Evolutionary conservation across 2,329 filamentous ascomycete species (phyloP).

Genomic region (Drechslera avenae): DNA sequence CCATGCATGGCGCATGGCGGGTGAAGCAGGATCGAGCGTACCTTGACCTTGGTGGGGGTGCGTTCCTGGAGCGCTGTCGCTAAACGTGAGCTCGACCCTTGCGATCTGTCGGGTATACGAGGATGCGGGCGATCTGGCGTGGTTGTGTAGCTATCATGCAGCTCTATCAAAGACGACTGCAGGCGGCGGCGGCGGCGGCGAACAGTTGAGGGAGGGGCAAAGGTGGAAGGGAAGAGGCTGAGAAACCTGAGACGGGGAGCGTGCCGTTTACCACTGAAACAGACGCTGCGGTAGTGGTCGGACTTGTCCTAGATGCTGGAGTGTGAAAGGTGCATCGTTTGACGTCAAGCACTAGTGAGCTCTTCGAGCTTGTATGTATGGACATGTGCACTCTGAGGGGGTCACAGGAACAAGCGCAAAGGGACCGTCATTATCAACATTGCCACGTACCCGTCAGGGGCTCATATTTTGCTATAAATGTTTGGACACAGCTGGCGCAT

Average conservation of each 20-base stretch:
- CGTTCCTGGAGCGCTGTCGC: slow-evolving; percentile 24
- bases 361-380: slow-evolving; percentile 12
- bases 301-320: slow-evolving; percentile 16
- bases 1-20: slow-evolving; percentile 30
- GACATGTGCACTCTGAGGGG: slow-evolving; percentile 13
- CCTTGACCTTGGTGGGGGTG: slow-evolving; percentile 35
- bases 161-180: slow-evolving; percentile 1
- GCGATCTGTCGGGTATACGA: slow-evolving; percentile 19
- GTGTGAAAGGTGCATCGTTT: slow-evolving; percentile 20
- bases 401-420: slow-evolving; percentile 23
- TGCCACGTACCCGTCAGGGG: slow-evolving; percentile 19
- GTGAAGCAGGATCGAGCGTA: slow-evolving; percentile 29
- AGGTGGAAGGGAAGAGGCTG: slow-evolving; percentile 9
- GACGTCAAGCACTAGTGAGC: slow-evolving; percentile 22
- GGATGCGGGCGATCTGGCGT: slow-evolving; percentile 7
- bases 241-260: slow-evolving; percentile 19
- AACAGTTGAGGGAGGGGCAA: slow-evolving; percentile 17
- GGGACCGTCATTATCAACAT: slow-evolving; percentile 11
- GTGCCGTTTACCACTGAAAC: slow-evolving; percentile 32
- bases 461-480: slow-evolving; percentile 32
- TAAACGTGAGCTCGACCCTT: slow-evolving; percentile 16
- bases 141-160: slow-evolving; percentile 2
- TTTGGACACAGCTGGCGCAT: slow-evolving; percentile 19
- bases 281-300: slow-evolving; percentile 21
- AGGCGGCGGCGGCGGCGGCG: slow-evolving; percentile 12